These are phyloP conservation scores for Hemileccinum rubropunctum DNA, from an alignment of 768 basidiomycete genomes.

Conservation along the genomic window DNA sequence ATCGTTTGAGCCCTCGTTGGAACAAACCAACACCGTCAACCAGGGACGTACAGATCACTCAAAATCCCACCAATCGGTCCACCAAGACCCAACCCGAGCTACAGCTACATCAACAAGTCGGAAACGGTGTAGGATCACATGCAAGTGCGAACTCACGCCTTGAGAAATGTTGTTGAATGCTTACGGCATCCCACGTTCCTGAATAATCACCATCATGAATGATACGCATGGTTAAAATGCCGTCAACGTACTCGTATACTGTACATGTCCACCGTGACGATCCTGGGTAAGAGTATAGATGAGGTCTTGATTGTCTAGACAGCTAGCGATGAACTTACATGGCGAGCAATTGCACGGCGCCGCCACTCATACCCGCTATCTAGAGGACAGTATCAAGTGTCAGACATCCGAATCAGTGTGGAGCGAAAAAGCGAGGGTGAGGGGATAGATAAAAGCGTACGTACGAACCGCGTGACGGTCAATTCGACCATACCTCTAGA, in stretches of 20 bases:
- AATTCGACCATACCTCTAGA: constrained; percentile 66
- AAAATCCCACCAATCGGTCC: constrained; percentile 22
- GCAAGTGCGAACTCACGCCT: constrained; percentile 9
- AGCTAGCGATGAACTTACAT: no score
- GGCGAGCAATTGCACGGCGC: constrained; percentile 21
- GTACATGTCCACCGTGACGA: constrained; percentile 19
- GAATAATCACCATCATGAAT: not conserved
- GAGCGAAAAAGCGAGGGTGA: no score
- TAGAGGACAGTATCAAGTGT: not conserved
- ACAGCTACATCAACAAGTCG: constrained; percentile 10
- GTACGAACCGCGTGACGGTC: constrained; percentile 66
- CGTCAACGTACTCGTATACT: constrained; percentile 12
- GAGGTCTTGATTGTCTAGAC: not conserved
- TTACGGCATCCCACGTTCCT: constrained; percentile 27
- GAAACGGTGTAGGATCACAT: not conserved
- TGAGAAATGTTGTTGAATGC: constrained; percentile 40
- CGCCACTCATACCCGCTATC: constrained; percentile 23
- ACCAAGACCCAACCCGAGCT: no score
- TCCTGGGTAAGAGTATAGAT: constrained; percentile 7
- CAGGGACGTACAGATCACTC: constrained; percentile 16
- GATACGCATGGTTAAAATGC: not conserved
- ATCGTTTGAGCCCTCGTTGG: not conserved
- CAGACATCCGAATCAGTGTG: no score
- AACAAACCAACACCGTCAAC: not conserved
- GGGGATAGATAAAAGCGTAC: constrained; percentile 23